Percentiles rank a stretch among this genome's conserved stretches.
These are phyloP conservation scores for Ustilaginoidea virens DNA, from an alignment of 2,329 filamentous ascomycete species.

Conservation along the genomic window DNA sequence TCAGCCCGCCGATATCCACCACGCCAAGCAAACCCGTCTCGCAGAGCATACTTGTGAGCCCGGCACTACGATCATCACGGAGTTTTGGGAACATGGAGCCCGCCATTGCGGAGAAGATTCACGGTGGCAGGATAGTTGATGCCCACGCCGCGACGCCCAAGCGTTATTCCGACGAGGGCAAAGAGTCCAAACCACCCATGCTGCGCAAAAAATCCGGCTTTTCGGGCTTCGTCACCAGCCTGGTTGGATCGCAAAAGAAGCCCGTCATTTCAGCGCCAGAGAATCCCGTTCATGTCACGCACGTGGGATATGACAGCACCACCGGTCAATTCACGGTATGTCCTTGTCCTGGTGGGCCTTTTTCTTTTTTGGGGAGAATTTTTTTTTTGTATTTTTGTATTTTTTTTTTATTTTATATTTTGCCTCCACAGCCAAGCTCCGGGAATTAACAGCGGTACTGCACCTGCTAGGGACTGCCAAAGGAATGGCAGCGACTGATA, in stretches of 20 bases:
- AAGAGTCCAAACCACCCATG: conserved; percentile 43
- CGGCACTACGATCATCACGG: conserved; percentile 47
- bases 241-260: conserved; percentile 72
- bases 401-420: too few relatives aligned
- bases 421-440: too few relatives aligned
- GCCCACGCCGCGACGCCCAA: conserved; percentile 40
- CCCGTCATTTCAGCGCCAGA: conserved; percentile 94
- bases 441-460: too few relatives aligned
- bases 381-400: too few relatives aligned
- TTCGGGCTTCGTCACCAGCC: conserved; percentile 71
- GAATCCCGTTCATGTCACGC: conserved; percentile 94
- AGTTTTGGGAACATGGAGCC: conserved; percentile 29
- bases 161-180: conserved; percentile 65
- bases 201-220: conserved; percentile 78
- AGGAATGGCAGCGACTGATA: conserved; percentile 93
- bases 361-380: too few relatives aligned
- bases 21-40: conserved; percentile 33
- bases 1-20: conserved; percentile 16
- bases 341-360: neutral
- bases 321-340: conserved; percentile 90
- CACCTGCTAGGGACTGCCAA: conserved; percentile 63
- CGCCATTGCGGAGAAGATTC: conserved; percentile 20
- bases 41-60: conserved; percentile 34
- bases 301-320: conserved; percentile 92
- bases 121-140: conserved; percentile 22